Base-by-base conservation (phyloP, 1,139 yeast genomes). In the Sugiyamaella castrensis region DNA sequence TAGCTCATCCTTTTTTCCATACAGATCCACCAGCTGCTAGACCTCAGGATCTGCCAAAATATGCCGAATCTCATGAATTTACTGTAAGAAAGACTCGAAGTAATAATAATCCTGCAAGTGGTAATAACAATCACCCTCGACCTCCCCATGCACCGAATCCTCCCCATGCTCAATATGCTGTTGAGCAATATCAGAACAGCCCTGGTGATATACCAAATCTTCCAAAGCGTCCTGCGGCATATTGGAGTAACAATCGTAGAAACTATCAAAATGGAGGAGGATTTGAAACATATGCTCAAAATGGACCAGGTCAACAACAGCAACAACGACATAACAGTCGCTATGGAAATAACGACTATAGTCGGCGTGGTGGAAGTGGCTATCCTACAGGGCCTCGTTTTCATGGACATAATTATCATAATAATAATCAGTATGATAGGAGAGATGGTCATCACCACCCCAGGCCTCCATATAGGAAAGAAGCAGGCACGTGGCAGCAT, bases 41-140 rank as follows among this genome's bases (percentile, higher is more conserved):
- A 12, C 58, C 59, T 4, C 79, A 81, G 0, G 79, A 79, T n/a
- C 68, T 87, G 42, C 92, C 95, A 0, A 69, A 68, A 40, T 86
- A 84, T 59, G 89, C 85, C 54, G 95, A 91, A 57, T 81, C 95
- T 55, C 98, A 92, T 65, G 98, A 92, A 65, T 80, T 88, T 37
- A 95, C 87, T 62, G 80, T 81, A 48, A 82, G 85, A 53, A 73
- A 81, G 57, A 82, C 76, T 60, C 80, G 79, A 57, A 73, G 73
- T 58, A 71, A 69, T 53, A 33, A 42, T n/a, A 30, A 53, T 48
- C 32, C 9, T 16, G 16, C 32, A 8, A 33, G 37, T 35, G 43
- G 48, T 26, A 40, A 19, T 27, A 24, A 19, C 16, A 33, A 40
- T n/a, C 44, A 39, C 27, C 37, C 46, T 11, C 33, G 48, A 31